Conservation (phyloP, 1,139 yeast species). For the Geotrichum candidum region DNA sequence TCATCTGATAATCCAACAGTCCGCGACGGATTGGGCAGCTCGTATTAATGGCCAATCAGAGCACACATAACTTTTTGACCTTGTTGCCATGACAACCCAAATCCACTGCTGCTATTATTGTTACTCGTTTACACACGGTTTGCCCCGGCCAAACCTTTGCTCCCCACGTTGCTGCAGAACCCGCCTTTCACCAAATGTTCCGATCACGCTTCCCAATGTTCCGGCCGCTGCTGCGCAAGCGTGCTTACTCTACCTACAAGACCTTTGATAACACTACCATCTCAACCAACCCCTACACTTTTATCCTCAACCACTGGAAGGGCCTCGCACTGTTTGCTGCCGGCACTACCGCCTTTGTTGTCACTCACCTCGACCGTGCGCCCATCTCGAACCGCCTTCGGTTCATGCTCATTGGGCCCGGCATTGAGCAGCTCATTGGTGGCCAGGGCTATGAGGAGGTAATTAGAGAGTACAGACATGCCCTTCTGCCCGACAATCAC, state of each 20-base stretch:
- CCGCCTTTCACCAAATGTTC: background rate
- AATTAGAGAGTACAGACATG: constrained; percentile 35
- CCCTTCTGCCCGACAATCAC: constrained; percentile 37
- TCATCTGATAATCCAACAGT: background rate
- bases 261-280: constrained; percentile 12
- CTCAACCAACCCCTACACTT: constrained; percentile 3
- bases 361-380: constrained; percentile 65
- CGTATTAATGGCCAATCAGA: background rate
- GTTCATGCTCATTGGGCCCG: constrained; percentile 65
- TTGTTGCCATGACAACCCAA: too few species aligned
- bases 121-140: too few species aligned
- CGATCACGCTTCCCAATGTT: background rate
- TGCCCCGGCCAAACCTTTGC: background rate
- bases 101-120: too few species aligned
- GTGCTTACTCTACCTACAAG: constrained; percentile 14
- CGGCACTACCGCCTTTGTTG: constrained; percentile 7
- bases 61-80: background rate
- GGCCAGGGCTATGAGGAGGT: constrained; percentile 60
- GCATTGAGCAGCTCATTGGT: constrained; percentile 64
- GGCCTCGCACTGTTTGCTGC: constrained; percentile 5
- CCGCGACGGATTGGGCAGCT: background rate
- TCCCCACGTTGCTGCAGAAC: background rate
- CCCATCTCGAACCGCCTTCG: constrained; percentile 75
- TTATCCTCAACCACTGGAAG: constrained; percentile 16
- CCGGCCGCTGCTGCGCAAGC: background rate